Evolutionary conservation across 306 rosid species (phyloP).

Genomic region (Prunus padus): DNA sequence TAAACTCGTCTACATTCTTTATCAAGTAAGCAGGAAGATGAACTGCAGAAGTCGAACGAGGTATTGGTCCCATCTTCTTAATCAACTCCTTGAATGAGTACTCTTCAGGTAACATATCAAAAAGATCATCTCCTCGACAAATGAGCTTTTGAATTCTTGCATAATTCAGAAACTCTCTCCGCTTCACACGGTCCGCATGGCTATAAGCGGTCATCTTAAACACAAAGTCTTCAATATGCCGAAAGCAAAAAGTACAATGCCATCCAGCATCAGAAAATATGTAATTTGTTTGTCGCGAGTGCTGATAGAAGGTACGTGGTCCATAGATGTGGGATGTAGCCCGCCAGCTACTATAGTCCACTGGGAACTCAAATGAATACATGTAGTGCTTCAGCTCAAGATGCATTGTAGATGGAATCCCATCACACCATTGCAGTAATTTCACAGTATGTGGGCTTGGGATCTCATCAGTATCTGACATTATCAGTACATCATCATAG

Average conservation of each 20-base stretch:
- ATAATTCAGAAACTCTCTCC: conserved; percentile 52
- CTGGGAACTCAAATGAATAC: conserved; percentile 89
- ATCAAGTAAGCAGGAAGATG: conserved; percentile 84
- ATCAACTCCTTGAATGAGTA: conserved; percentile 73
- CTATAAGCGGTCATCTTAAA: conserved; percentile 94
- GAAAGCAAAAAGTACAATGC: conserved; percentile 96
- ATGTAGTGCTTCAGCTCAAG: conserved; percentile 82
- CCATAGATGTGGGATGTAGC: conserved; percentile 60
- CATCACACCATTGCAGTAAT: conserved; percentile 90
- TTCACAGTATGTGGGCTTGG: conserved; percentile 79
- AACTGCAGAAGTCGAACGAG: conserved; percentile 79
- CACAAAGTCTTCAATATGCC: conserved; percentile 60
- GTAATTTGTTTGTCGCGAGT: conserved; percentile 56
- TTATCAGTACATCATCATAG: conserved; percentile 62
- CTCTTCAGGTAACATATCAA: conserved; percentile 88
- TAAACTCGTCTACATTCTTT: conserved; percentile 67
- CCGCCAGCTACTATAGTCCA: conserved; percentile 92
- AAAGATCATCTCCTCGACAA: conserved; percentile 77
- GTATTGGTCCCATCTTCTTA: conserved; percentile 78
- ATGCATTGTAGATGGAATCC: conserved; percentile 71
- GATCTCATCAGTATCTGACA: conserved; percentile 87
- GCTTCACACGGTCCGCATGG: conserved; percentile 83
- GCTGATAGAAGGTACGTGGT: conserved; percentile 55
- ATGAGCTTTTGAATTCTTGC: conserved; percentile 71
- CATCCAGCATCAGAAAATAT: conserved; percentile 84